Conservation (phyloP, 2,329 filamentous ascomycete genomes). For the Myriangium duriaei region DNA sequence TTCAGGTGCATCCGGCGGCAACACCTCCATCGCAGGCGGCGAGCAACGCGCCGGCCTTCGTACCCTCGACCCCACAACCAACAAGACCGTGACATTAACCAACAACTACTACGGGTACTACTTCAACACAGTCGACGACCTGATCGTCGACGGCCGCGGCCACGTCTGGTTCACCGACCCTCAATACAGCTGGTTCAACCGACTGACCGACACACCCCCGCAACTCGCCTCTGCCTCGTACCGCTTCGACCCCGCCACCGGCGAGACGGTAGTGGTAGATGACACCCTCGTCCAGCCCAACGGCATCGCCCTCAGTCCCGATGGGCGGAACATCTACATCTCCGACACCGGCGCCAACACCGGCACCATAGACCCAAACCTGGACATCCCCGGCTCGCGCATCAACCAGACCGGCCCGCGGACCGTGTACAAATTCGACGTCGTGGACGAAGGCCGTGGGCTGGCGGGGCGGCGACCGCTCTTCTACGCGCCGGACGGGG, state of each 20-base stretch:
- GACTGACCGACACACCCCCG: constrained; percentile 21
- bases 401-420: constrained; percentile 23
- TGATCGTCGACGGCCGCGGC: constrained; percentile 27
- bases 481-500: constrained; percentile 27
- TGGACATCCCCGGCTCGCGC: constrained; percentile 16
- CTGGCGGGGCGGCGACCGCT: constrained; percentile 29
- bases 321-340: constrained; percentile 33
- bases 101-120: constrained; percentile 37
- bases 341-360: constrained; percentile 27
- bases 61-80: constrained; percentile 34
- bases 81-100: constrained; percentile 28
- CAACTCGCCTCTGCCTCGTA: constrained; percentile 26
- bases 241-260: constrained; percentile 31
- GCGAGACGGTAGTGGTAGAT: constrained; percentile 29
- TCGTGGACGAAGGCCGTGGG: constrained; percentile 23
- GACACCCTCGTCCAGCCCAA: constrained; percentile 32
- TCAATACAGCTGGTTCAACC: constrained; percentile 23
- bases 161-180: constrained; percentile 41
- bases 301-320: constrained; percentile 33
- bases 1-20: constrained; percentile 25
- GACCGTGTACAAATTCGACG: constrained; percentile 30
- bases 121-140: constrained; percentile 32
- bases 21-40: constrained; percentile 23
- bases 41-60: constrained; percentile 31
- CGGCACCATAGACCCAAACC: constrained; percentile 16